Evolutionary conservation across 73 alveolate genomes (phyloP).

Genomic region (Stentor roeselii): DNA sequence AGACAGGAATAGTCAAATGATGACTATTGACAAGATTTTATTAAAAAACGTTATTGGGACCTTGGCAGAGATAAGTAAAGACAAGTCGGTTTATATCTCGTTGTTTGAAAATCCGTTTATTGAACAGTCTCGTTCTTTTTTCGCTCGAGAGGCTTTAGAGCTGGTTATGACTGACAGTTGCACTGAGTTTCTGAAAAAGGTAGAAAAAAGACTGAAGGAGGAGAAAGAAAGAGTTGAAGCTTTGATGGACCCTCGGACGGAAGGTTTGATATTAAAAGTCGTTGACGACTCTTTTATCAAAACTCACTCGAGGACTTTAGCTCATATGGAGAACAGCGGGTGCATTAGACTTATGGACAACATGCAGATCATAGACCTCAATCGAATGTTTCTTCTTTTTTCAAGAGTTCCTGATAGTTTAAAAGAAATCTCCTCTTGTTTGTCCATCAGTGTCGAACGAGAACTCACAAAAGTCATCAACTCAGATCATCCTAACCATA

Average conservation of each 20-base stretch:
- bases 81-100: slow-evolving; percentile 36
- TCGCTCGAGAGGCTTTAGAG: slow-evolving; percentile 30
- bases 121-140: slow-evolving; percentile 38
- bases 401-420: slow-evolving; percentile 33
- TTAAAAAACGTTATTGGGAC: slow-evolving; percentile 32
- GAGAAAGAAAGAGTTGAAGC: slow-evolving; percentile 47
- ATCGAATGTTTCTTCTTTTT: slow-evolving; percentile 49
- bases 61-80: slow-evolving; percentile 47
- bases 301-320: slow-evolving; percentile 40
- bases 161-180: slow-evolving; percentile 31
- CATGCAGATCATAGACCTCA: slow-evolving; percentile 36
- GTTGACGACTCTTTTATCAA: slow-evolving; percentile 39
- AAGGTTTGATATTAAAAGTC: slow-evolving; percentile 32
- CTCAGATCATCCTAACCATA: slow-evolving; percentile 27
- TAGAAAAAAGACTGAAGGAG: slow-evolving; percentile 44
- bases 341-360: slow-evolving; percentile 31
- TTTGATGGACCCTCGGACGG: slow-evolving; percentile 42
- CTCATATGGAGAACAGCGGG: slow-evolving; percentile 52
- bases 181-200: slow-evolving; percentile 45
- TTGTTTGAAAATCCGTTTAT: slow-evolving; percentile 52
- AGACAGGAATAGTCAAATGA: slow-evolving; percentile 53
- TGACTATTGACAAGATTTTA: slow-evolving; percentile 30
- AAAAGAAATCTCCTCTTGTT: slow-evolving; percentile 19
- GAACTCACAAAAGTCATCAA: slow-evolving; percentile 40
- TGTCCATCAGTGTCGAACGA: slow-evolving; percentile 25